Base-by-base conservation (phyloP, 495 filamentous ascomycete species). In the Aspergillus ellipticus region DNA sequence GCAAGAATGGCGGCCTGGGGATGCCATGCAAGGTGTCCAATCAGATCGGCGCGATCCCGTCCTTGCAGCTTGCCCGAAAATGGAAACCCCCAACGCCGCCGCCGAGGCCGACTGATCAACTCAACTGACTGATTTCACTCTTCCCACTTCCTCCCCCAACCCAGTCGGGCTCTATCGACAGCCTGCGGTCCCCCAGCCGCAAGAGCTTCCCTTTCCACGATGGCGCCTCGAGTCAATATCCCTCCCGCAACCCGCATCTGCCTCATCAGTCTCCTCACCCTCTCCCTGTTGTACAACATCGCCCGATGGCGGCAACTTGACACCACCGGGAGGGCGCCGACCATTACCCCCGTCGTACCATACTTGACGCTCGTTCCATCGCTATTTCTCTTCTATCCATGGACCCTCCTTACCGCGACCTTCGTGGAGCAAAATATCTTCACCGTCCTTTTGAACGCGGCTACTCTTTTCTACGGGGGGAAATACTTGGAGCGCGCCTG, bases 401-500 rank as follows among this genome's bases (percentile, higher is more conserved):
- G 94, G 94, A 91, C 89, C 4, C 90, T 96, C 60, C 61, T 92
- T 29, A 88, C 89, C 0, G 88, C 94, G 9, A 89, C 92, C 0
- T 82, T 97, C 42, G 90, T 96, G 46, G 94, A 98, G 71, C 89
- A 90, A 69, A 97, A 97, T 65, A 79, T 96, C 66, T 88, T 96
- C 66, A 94, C 90, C 24, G 78, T 97, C 4, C 71, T 84, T 13
- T 82, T 97, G 49, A 90, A 92, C 54, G 86, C 81, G 10, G 75
- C 85, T 24, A 94, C 93, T 16, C 72, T 97, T 37, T 93, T 96
- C 72, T 90, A 96, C 77, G 95, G 92, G 19, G 94, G 95, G 7
- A 85, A 90, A 59, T 98, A 98, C 66, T 82, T 98, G 22, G 94
- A 98, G 74, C 83, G 94, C 60, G 94, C 95, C 45, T 98, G 94